Percentiles rank a stretch among this genome's conserved stretches.
Evolutionary conservation across 2,329 filamentous ascomycete species (phyloP).

Genomic region (Scedosporium apiospermum): DNA sequence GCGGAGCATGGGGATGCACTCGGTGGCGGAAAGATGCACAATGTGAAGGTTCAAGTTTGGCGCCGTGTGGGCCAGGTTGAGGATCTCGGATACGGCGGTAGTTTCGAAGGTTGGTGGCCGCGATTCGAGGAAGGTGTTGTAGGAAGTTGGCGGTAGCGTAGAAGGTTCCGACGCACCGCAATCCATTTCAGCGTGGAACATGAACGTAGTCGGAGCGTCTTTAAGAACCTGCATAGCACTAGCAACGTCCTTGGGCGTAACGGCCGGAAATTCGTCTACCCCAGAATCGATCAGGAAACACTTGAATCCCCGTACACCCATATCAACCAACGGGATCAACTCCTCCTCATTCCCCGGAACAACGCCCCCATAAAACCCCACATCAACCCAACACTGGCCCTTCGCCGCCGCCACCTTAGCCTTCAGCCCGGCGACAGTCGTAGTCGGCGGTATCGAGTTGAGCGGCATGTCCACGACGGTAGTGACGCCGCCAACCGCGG

Average conservation of each 20-base stretch:
- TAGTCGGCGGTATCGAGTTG: conserved; percentile 94
- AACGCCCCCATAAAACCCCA: conserved; percentile 95
- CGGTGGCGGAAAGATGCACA: conserved; percentile 82
- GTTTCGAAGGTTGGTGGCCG: conserved; percentile 86
- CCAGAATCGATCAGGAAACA: conserved; percentile 96
- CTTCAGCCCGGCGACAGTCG: conserved; percentile 69
- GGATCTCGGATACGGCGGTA: conserved; percentile 78
- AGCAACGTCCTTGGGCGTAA: conserved; percentile 69
- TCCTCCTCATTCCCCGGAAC: conserved; percentile 81
- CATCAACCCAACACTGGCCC: conserved; percentile 94
- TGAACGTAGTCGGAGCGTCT: conserved; percentile 76
- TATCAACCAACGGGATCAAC: conserved; percentile 69
- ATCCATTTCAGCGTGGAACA: conserved; percentile 99
- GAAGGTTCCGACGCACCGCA: conserved; percentile 68
- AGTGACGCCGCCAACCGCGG: conserved; percentile 90
- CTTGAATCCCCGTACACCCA: conserved; percentile 91
- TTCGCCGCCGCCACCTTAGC: conserved; percentile 78
- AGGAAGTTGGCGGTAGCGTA: conserved; percentile 64
- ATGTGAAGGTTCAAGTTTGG: conserved; percentile 83
- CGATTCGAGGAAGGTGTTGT: conserved; percentile 85
- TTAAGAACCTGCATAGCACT: conserved; percentile 74
- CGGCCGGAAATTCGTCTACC: conserved; percentile 90
- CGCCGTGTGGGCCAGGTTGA: conserved; percentile 70
- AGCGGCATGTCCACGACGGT: conserved; percentile 97
- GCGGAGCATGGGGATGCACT: conserved; percentile 74